Evolutionary conservation across 306 rosid species (phyloP), one percentile per base, ranked within the genome.

Genomic region (Pyrus pyrifolia): DNA sequence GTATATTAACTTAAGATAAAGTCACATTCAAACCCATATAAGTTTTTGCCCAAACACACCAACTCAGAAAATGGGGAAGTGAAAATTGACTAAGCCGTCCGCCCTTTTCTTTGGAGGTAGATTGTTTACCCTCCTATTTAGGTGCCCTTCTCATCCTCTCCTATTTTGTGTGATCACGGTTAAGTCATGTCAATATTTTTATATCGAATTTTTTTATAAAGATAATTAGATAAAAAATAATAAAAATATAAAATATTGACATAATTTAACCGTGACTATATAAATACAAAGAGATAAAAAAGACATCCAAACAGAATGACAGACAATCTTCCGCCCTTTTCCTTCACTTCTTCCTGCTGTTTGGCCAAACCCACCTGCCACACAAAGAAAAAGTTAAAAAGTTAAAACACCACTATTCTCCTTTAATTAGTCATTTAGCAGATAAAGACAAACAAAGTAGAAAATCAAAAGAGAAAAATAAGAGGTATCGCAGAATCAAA

Each of bases 331-430:
- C 27, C 33, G 0, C 5, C 33, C 33, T n/a, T 23, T 59, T 62
- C 44, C 33, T 57, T n/a, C n/a, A 49, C 21, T 46, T 6, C 49
- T 68, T 55, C 49, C 31, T 13, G 51, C 53, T 35, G 55, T 51
- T 55, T 65, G 45, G 76, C 71, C 78, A 73, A 68, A 68, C 76
- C 63, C 67, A 76, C 30, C 76, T 4, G 27, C 67, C 73, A 13
- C 22, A 66, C 62, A 11, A 49, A 53, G 51, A 18, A 42, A 44
- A 44, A 74, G 31, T 21, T n/a, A n/a, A 67, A 67, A 33, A 10
- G 52, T 67, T 5, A 44, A 71, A 72, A 72, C 5, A 17, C 76
- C 38, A 35, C 67, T 19, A 57, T 57, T 57, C 27, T 72, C 5
- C 66, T 33, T 55, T 58, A 40, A 31, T 31, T 18, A 64, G 22